Evolutionary conservation across 805 yeast genomes (phyloP).

Genomic region (Candida patagonica): DNA sequence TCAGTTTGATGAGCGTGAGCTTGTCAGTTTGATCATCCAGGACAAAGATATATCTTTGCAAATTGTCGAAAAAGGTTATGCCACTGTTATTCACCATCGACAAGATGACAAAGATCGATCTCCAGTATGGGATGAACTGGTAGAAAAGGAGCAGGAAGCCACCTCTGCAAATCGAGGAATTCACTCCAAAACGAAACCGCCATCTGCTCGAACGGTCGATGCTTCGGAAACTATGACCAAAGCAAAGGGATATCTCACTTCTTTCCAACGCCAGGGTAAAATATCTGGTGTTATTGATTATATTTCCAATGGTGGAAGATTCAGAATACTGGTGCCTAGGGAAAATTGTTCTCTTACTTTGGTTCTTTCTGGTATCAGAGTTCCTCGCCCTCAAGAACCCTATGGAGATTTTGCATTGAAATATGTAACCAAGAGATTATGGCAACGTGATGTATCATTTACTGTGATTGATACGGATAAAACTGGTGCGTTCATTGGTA

Average conservation of each 20-base stretch:
- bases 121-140: slow-evolving; percentile 64
- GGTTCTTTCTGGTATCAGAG: slow-evolving; percentile 65
- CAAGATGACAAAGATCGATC: slow-evolving; percentile 60
- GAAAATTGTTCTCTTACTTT: slow-evolving; percentile 63
- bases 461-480: slow-evolving; percentile 64
- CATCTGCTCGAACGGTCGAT: slow-evolving; percentile 57
- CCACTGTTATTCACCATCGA: slow-evolving; percentile 69
- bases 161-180: slow-evolving; percentile 51
- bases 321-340: slow-evolving; percentile 56
- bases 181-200: slow-evolving; percentile 47
- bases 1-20: slow-evolving; percentile 53
- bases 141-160: slow-evolving; percentile 61
- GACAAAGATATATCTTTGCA: slow-evolving; percentile 51
- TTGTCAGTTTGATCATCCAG: slow-evolving; percentile 50
- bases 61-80: slow-evolving; percentile 58
- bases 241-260: slow-evolving; percentile 65
- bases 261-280: slow-evolving; percentile 55
- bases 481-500: slow-evolving; percentile 74
- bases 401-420: slow-evolving; percentile 43
- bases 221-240: slow-evolving; percentile 67
- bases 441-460: slow-evolving; percentile 67
- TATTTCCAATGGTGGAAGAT: slow-evolving; percentile 58
- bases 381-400: slow-evolving; percentile 30
- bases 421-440: slow-evolving; percentile 42
- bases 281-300: slow-evolving; percentile 66